A percentile compares a stretch with the other conserved stretches of the same genome.
Evolutionary conservation across 2,329 filamentous ascomycete genomes (phyloP).

Genomic region (Calycina herbarum): DNA sequence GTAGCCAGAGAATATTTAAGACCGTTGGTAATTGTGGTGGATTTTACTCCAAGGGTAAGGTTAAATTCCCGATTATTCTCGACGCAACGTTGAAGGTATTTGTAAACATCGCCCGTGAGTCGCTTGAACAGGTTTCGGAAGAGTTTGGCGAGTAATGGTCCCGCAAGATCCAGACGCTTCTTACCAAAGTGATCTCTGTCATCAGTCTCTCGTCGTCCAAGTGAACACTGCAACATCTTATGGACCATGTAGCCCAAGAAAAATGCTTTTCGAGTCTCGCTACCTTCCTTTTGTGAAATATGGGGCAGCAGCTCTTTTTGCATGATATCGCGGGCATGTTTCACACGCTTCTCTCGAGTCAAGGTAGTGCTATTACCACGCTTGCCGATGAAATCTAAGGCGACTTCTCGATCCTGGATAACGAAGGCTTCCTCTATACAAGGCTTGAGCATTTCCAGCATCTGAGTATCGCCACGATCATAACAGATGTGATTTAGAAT

Average conservation of each 20-base stretch:
- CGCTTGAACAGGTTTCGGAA: constrained; percentile 91
- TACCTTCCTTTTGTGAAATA: constrained; percentile 92
- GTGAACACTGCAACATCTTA: constrained; percentile 86
- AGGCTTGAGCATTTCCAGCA: constrained; percentile 96
- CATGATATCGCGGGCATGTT: constrained; percentile 89
- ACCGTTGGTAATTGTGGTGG: constrained; percentile 86
- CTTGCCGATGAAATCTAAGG: constrained; percentile 93
- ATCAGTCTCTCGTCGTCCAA: constrained; percentile 90
- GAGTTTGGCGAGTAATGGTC: constrained; percentile 90
- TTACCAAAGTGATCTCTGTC: constrained; percentile 99
- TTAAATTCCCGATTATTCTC: constrained; percentile 89
- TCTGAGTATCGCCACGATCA: constrained; percentile 90
- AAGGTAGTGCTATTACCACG: constrained; percentile 77
- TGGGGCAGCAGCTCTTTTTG: constrained; percentile 97
- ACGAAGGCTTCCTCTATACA: constrained; percentile 97
- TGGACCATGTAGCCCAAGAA: constrained; percentile 99
- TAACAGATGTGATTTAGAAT: constrained; percentile 98
- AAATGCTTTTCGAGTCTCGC: constrained; percentile 94
- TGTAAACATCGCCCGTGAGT: constrained; percentile 86
- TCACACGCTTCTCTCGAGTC: constrained; percentile 82
- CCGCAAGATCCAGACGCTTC: constrained; percentile 94
- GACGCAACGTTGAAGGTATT: constrained; percentile 88
- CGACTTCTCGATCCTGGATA: constrained; percentile 92
- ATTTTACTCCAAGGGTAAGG: constrained; percentile 85
- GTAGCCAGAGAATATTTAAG: constrained; percentile 96